These are phyloP conservation scores for Stenocarpella maydis DNA, from an alignment of 2,329 filamentous ascomycete genomes.

Conservation along the genomic window DNA sequence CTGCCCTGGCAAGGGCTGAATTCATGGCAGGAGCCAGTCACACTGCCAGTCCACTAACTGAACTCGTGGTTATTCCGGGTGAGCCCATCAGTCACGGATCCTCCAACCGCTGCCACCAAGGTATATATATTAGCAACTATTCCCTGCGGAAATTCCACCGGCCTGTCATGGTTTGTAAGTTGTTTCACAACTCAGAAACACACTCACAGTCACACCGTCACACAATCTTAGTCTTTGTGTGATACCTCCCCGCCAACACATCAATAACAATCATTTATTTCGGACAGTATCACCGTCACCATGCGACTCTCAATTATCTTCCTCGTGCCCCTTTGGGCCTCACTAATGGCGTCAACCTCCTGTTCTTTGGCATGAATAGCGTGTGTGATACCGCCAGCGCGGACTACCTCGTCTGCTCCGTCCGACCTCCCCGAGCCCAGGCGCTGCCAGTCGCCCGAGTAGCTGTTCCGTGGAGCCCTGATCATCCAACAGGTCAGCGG, in stretches of 20 bases:
- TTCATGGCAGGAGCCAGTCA: background rate
- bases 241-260: too few relatives aligned
- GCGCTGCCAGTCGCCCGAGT: background rate
- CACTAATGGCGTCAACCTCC: background rate
- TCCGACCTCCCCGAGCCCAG: background rate
- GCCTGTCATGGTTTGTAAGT: background rate
- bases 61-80: background rate
- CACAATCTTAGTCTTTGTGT: too few relatives aligned
- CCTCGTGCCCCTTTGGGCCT: background rate
- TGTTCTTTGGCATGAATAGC: background rate
- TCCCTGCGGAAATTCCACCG: too few relatives aligned
- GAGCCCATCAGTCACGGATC: background rate
- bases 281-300: background rate
- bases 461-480: background rate
- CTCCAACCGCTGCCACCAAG: too few relatives aligned
- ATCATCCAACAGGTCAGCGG: background rate
- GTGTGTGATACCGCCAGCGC: background rate
- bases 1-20: too few relatives aligned
- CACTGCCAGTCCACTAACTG: background rate
- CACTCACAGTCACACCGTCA: background rate
- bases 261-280: too few relatives aligned
- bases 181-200: background rate
- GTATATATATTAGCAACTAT: too few relatives aligned
- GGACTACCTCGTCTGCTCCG: background rate
- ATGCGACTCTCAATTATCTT: background rate